Percentiles rank a stretch among this genome's conserved stretches.
These are phyloP conservation scores for Neonectria faginata DNA, from an alignment of 2,329 filamentous ascomycete genomes.

Conservation along the genomic window DNA sequence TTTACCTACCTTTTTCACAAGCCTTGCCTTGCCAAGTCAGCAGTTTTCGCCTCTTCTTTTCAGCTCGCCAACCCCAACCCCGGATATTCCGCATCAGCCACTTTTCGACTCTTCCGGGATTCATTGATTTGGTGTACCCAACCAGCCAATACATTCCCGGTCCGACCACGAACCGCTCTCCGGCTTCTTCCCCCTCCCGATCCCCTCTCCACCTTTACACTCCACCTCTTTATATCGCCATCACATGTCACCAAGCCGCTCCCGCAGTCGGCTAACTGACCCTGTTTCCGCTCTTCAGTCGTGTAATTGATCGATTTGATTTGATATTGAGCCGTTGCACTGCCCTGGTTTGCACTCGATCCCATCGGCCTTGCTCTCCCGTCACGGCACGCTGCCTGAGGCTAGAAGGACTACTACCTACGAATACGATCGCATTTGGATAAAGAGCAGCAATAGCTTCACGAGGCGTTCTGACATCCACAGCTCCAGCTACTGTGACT, in stretches of 20 bases:
- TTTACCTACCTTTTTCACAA: conserved; percentile 28
- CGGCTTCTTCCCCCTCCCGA: conserved; percentile 14
- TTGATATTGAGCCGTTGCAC: conserved; percentile 9
- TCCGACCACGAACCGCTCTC: conserved; percentile 22
- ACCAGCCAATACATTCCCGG: conserved; percentile 20
- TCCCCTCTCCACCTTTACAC: conserved; percentile 15
- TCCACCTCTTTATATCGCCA: conserved; percentile 32
- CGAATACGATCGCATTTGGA: not conserved
- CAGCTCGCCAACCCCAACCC: conserved; percentile 7
- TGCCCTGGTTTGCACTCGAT: conserved; percentile 6
- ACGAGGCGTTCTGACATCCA: not conserved
- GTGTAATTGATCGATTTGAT: conserved; percentile 21
- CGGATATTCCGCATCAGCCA: conserved; percentile 14
- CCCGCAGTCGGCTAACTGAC: conserved; percentile 20
- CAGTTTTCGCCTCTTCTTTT: conserved; percentile 20
- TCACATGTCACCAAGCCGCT: conserved; percentile 40
- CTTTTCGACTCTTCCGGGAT: conserved; percentile 6
- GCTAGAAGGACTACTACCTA: conserved; percentile 5
- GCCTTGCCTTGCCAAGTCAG: not conserved
- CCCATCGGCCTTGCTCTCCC: conserved; percentile 4
- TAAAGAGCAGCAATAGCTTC: conserved; percentile 2
- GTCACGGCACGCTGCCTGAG: conserved; percentile 13
- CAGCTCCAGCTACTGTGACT: too few relatives aligned
- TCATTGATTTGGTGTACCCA: not conserved
- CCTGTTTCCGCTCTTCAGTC: conserved; percentile 1